Conservation (phyloP, 139 green algal genomes). For the Ettlia oleoabundans region DNA sequence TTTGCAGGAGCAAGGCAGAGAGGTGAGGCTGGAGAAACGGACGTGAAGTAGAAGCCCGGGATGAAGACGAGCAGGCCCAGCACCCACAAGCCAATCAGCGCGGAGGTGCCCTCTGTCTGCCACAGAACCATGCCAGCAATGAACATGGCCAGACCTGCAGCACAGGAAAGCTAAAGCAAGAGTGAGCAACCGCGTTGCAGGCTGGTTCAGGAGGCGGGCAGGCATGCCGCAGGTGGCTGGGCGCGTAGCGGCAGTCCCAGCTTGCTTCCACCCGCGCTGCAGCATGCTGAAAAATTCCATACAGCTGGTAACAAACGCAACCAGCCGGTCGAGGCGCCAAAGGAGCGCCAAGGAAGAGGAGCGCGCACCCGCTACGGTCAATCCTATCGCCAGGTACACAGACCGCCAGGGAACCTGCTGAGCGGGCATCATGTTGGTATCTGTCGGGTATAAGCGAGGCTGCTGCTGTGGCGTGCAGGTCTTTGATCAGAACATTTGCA, state of each 20-base stretch:
- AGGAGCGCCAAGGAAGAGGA: not conserved
- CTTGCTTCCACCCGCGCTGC: not conserved
- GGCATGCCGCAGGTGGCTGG: not conserved
- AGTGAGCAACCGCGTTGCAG: too few relatives aligned
- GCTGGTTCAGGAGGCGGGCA: too few relatives aligned
- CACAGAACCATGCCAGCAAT: conserved; percentile 45
- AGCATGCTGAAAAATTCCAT: not conserved
- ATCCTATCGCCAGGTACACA: conserved; percentile 10
- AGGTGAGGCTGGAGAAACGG: not conserved
- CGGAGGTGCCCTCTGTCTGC: conserved; percentile 34
- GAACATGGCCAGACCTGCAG: conserved; percentile 44
- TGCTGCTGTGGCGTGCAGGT: too few relatives aligned
- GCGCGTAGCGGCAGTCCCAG: not conserved
- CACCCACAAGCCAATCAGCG: conserved; percentile 44
- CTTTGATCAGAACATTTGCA: too few relatives aligned
- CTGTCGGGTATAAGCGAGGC: too few relatives aligned
- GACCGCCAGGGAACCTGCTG: conserved; percentile 14
- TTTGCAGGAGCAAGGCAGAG: not conserved
- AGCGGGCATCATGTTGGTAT: conserved; percentile 15
- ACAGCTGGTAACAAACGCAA: too few relatives aligned
- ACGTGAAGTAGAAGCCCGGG: conserved; percentile 46
- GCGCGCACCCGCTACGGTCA: conserved; percentile 7
- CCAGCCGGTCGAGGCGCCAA: too few relatives aligned
- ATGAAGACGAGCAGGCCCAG: conserved; percentile 49
- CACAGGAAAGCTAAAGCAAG: too few relatives aligned